Evolutionary conservation across 495 filamentous ascomycete species (phyloP), one percentile per base, ranked within the genome.

Genomic region (Aspergillus funiculosus): DNA sequence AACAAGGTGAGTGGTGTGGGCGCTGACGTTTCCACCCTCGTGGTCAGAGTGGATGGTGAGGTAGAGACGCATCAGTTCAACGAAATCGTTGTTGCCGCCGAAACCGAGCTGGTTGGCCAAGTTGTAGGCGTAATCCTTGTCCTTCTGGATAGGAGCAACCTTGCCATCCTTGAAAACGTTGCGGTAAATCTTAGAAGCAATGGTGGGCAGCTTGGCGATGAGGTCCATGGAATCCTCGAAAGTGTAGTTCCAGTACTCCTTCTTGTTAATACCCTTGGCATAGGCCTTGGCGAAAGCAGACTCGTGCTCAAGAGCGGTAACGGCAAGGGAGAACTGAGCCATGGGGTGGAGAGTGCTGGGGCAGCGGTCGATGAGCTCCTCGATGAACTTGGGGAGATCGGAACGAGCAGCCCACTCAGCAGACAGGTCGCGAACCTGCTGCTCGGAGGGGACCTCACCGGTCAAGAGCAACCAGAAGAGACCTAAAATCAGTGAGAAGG

Each of bases 201-300:
- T 96, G 64, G 88, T 95, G 58, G 92, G 92, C 53, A 98, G 87
- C 83, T 97, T 98, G 67, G 92, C 94, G 69, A 98, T 97, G 64
- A 97, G 76, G 74, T 98, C 90, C 92, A 98, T 97, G 46, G 90
- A 94, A 75, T 98, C 92, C 80, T 98, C 92, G 61, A 94, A 98
- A 56, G 92, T 95, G 78, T 97, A 88, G 71, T 80, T 81, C 92
- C 92, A 98, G 86, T 98, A 98, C 53, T 97, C 87, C 68, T 85
- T 86, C 83, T 98, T 98, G 79, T 88, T 90, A 61, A 98, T 85
- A 63, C 92, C 92, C 79, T 92, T 95, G 57, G 89, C 91, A 60
- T 98, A 98, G 58, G 91, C 91, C 76, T 94, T 95, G 59, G 94
- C 81, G 70, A 98, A 98, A 42, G 87, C 79, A 39, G 92, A 97